A percentile compares a stretch with the other conserved stretches of the same genome.
Evolutionary conservation across 768 basidiomycete genomes (phyloP).

Genomic region (Hortiboletus campestris): DNA sequence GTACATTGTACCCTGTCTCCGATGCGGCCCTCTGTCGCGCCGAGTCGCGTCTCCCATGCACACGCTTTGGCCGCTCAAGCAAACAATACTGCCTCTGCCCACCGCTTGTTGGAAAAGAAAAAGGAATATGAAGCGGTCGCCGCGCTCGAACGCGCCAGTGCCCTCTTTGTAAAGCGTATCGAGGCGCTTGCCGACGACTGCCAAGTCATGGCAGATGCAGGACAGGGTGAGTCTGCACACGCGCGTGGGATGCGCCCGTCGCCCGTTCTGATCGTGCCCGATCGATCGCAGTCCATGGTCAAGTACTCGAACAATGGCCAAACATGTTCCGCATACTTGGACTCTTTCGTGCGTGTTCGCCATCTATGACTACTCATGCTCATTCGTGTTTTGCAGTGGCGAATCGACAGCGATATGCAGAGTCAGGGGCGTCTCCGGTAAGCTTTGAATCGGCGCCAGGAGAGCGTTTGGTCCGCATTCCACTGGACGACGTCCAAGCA

Average conservation of each 20-base stretch:
- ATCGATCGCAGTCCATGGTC: conserved; percentile 56
- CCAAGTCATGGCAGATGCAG: conserved; percentile 75
- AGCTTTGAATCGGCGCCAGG: conserved; percentile 35
- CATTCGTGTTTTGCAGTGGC: conserved; percentile 40
- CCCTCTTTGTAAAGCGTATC: conserved; percentile 63
- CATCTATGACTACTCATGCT: background rate
- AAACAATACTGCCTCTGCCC: conserved; percentile 46
- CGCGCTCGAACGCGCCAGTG: conserved; percentile 64
- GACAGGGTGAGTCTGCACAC: conserved; percentile 46
- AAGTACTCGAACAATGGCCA: conserved; percentile 79
- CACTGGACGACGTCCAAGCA: conserved; percentile 60
- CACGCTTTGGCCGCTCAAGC: conserved; percentile 36
- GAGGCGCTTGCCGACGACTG: conserved; percentile 70
- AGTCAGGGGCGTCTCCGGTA: conserved; percentile 22
- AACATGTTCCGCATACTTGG: conserved; percentile 77
- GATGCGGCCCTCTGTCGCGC: conserved; percentile 59
- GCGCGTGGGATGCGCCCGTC: too few species aligned
- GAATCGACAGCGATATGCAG: conserved; percentile 38
- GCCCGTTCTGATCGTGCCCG: background rate
- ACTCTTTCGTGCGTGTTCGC: conserved; percentile 55
- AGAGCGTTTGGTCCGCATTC: conserved; percentile 70
- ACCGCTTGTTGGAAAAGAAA: conserved; percentile 72
- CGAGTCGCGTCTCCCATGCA: conserved; percentile 50
- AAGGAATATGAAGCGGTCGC: conserved; percentile 76
- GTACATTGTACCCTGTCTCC: background rate